Base-by-base conservation (phyloP, 2,329 filamentous ascomycete genomes). In the Talaromyces sp. region DNA sequence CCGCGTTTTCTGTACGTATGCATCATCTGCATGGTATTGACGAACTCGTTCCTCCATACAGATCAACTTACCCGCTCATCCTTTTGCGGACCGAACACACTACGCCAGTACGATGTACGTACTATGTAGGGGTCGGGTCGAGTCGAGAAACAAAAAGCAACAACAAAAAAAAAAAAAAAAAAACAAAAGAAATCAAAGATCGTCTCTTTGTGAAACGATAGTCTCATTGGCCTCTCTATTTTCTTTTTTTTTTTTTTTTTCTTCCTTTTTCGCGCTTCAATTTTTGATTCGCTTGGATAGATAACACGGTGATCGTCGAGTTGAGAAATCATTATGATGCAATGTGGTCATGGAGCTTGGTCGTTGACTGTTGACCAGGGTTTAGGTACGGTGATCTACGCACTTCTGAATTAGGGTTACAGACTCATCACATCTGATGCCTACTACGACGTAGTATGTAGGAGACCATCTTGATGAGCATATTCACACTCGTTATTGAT, bases 161-260 rank as follows among this genome's bases (percentile, higher is more conserved):
- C n/a, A n/a, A n/a, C n/a, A n/a, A n/a, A n/a, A n/a, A 18, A 31
- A n/a, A 31, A 55, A 1, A 55, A 7, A 12, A 7, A 40, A n/a
- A 23, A n/a, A 16, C 39, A 39, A 37, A 56, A 56, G 33, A 25
- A 40, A 56, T 25, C 54, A 56, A 56, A 56, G 33, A 56, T 56
- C 33, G 33, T 56, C 54, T 56, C 21, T 56, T 56, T 57, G 35
- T 57, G 54, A 57, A 57, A 57, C 54, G 31, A 57, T 54, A 35
- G 50, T 54, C 48, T 54, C 31, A 54, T 40, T 57, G 54, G 23
- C 9, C 35, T 25, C 28, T 5, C 14, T 39, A 16, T 40, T 40
- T 5, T 39, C 35, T 42, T 18, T 31, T 57, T 57, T 57, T 57
- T 23, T 16, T 18, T n/a, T n/a, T n/a, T n/a, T n/a, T n/a, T n/a